A percentile compares a stretch with the other conserved stretches of the same genome.
phyloP scores from a whole-genome alignment of 164 flowering plant genomes.

The Vitis vinifera region DNA sequence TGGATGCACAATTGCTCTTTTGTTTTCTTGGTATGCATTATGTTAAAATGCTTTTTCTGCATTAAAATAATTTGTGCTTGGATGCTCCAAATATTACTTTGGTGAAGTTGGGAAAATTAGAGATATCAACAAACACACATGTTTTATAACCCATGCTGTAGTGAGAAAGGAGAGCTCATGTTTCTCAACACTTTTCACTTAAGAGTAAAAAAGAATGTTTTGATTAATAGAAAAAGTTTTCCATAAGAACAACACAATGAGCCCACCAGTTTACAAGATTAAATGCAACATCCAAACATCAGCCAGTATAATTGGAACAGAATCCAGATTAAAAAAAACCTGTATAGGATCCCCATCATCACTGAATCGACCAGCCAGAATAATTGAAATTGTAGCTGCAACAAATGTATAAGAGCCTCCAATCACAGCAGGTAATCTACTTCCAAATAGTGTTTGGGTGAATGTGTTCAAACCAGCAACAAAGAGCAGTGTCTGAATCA shows the following conservation, averaged over 20 bases:
- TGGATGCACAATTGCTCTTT: slow-evolving; percentile 1
- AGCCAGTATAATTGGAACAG: not conserved
- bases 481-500: slow-evolving; percentile 88
- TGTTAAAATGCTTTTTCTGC: not conserved
- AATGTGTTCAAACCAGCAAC: slow-evolving; percentile 96
- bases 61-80: no score
- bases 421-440: slow-evolving; percentile 88
- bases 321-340: slow-evolving; percentile 37
- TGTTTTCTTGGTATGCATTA: not conserved
- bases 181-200: not conserved
- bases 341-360: slow-evolving; percentile 51
- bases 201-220: not conserved
- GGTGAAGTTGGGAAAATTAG: not conserved
- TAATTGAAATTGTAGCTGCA: slow-evolving; percentile 88
- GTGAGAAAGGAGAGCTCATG: not conserved
- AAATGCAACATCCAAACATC: not conserved
- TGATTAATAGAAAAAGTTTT: no score
- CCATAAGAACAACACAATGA: not conserved
- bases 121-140: not conserved
- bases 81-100: not conserved
- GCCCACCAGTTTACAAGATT: no score
- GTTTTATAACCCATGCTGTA: not conserved
- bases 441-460: slow-evolving; percentile 74
- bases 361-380: slow-evolving; percentile 76
- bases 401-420: slow-evolving; percentile 91